A percentile compares a stretch with the other conserved stretches of the same genome.
Evolutionary conservation across 163 green algal genomes (phyloP).

Genomic region (Chlamydomonas reinhardtii): DNA sequence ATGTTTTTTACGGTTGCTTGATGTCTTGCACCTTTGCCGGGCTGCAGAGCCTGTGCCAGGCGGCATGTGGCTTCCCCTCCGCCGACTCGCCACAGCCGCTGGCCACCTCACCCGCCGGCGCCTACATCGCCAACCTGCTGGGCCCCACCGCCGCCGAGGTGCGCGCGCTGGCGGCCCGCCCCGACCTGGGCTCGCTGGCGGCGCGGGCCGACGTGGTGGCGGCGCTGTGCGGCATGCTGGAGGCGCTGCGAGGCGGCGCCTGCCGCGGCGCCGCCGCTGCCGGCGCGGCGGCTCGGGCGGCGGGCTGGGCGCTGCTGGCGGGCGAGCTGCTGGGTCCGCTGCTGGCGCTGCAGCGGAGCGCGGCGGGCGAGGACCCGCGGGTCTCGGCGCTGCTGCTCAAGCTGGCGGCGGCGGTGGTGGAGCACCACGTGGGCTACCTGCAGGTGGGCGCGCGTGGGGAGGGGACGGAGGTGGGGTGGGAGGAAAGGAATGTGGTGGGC

Average conservation of each 20-base stretch:
- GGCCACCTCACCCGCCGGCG: background rate
- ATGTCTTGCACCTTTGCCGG: no score
- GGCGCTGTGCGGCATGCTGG: slow-evolving; percentile 72
- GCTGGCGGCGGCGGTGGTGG: slow-evolving; percentile 77
- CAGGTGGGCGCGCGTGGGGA: slow-evolving; percentile 16
- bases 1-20: no score
- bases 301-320: slow-evolving; percentile 5
- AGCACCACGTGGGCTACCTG: slow-evolving; percentile 72
- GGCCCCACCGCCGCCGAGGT: slow-evolving; percentile 52
- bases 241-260: slow-evolving; percentile 74
- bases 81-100: background rate
- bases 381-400: slow-evolving; percentile 79
- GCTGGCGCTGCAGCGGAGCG: slow-evolving; percentile 65
- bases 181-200: slow-evolving; percentile 32
- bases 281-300: slow-evolving; percentile 5
- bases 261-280: slow-evolving; percentile 19
- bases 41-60: slow-evolving; percentile 46
- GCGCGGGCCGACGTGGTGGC: slow-evolving; percentile 60
- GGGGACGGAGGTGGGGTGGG: no score
- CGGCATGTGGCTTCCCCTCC: slow-evolving; percentile 40
- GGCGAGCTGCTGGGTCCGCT: slow-evolving; percentile 65
- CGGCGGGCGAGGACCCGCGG: slow-evolving; percentile 57
- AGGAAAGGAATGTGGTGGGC: no score
- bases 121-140: slow-evolving; percentile 48
- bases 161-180: slow-evolving; percentile 34